A percentile compares a stretch with the other conserved stretches of the same genome.
phyloP scores from a whole-genome alignment of 805 yeast genomes.

The Huiozyma naganishii region DNA sequence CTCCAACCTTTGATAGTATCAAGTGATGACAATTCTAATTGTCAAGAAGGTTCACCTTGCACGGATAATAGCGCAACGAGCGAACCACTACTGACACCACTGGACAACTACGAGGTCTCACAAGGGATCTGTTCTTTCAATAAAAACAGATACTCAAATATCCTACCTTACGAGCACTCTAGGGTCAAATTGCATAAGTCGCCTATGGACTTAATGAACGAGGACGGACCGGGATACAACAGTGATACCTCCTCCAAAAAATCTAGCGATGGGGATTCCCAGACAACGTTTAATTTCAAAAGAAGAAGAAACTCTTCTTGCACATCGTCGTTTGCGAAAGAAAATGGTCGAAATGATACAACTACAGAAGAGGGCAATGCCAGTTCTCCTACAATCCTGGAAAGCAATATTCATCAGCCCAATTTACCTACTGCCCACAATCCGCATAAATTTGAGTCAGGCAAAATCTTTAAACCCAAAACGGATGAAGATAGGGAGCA shows the following conservation, averaged over 20 bases:
- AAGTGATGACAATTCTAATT: background rate
- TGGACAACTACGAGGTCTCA: conserved; percentile 34
- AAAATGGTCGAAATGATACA: background rate
- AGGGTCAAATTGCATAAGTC: conserved; percentile 43
- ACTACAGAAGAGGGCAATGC: background rate
- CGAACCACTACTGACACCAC: conserved; percentile 19
- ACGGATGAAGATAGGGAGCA: background rate
- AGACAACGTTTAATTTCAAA: background rate
- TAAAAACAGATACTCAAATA: conserved; percentile 79
- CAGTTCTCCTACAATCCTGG: background rate
- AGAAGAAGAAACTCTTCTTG: background rate
- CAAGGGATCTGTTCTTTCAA: conserved; percentile 69
- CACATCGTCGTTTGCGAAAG: too few relatives aligned
- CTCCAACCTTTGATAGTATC: background rate
- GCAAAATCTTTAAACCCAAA: background rate
- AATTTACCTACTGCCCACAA: background rate
- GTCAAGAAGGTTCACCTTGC: conserved; percentile 3
- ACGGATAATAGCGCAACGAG: conserved; percentile 5
- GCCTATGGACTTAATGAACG: conserved; percentile 11
- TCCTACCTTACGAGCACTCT: conserved; percentile 76
- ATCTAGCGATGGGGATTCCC: too few relatives aligned
- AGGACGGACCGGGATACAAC: background rate
- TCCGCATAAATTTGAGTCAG: background rate
- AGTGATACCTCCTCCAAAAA: background rate
- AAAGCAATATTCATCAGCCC: background rate